phyloP scores from a whole-genome alignment of 139 green algal genomes.

The Marvania coccoides region DNA sequence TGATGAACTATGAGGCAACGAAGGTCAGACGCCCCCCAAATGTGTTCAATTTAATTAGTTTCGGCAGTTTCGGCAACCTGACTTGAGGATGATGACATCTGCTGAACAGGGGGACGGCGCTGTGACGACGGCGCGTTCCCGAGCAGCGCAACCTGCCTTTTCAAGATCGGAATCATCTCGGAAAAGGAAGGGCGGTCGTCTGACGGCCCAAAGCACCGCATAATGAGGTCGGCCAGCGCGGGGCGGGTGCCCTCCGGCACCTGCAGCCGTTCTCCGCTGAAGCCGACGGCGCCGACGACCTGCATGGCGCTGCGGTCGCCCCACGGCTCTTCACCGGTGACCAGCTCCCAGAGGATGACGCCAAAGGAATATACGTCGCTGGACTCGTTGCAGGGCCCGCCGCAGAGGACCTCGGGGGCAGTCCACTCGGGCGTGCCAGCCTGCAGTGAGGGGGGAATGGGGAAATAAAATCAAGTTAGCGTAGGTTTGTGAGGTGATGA shows the following conservation, averaged over 20 bases:
- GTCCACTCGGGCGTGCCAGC: slow-evolving; percentile 92
- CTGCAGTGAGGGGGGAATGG: no score
- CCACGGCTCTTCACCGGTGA: slow-evolving; percentile 81
- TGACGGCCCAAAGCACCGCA: slow-evolving; percentile 52
- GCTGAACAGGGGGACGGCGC: not conserved
- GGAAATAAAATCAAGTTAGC: not conserved
- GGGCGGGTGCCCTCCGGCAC: slow-evolving; percentile 59
- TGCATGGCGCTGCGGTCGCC: slow-evolving; percentile 71
- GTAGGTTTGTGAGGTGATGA: not conserved
- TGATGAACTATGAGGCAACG: no score
- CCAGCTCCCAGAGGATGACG: slow-evolving; percentile 90
- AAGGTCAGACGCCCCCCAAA: no score
- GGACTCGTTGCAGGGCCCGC: slow-evolving; percentile 67
- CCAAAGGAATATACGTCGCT: slow-evolving; percentile 78
- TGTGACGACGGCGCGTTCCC: not conserved
- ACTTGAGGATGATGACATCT: no score
- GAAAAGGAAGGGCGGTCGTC: slow-evolving; percentile 51
- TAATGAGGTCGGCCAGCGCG: slow-evolving; percentile 49
- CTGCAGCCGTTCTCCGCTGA: slow-evolving; percentile 52
- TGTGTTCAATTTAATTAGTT: not conserved
- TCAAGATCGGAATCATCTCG: slow-evolving; percentile 25
- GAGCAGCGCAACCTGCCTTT: not conserved
- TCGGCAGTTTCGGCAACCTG: no score
- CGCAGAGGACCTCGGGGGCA: slow-evolving; percentile 65
- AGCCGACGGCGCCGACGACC: slow-evolving; percentile 87